Conservation (phyloP, 495 filamentous ascomycete genomes). For the Aspergillus cavernicola region DNA sequence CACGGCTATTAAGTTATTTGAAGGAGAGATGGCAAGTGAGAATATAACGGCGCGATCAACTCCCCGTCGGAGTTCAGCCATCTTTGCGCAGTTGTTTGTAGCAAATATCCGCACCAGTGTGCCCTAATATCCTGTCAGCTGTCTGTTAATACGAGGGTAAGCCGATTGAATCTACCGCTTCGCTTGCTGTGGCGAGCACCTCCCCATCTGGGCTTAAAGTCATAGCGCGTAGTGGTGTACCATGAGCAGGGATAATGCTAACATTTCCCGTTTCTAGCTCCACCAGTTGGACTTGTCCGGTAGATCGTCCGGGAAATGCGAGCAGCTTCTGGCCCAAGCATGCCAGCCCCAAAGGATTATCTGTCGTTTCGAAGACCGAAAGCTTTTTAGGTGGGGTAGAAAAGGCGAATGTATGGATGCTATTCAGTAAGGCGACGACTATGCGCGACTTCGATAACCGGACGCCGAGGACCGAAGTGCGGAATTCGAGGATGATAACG, state of each 20-base stretch:
- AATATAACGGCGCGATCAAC: conserved; percentile 85
- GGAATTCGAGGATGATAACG: conserved; percentile 69
- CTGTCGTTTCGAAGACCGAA: conserved; percentile 75
- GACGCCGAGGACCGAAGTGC: conserved; percentile 71
- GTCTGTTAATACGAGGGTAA: conserved; percentile 6
- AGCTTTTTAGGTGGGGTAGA: conserved; percentile 69
- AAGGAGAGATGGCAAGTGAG: conserved; percentile 81
- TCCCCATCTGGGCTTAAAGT: conserved; percentile 76
- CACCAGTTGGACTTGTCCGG: conserved; percentile 89
- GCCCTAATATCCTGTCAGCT: conserved; percentile 48
- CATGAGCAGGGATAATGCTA: conserved; percentile 91
- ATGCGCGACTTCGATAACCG: conserved; percentile 75
- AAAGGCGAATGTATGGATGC: conserved; percentile 80
- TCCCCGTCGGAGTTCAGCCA: conserved; percentile 82
- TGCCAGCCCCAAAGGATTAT: conserved; percentile 81
- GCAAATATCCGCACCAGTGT: conserved; percentile 84
- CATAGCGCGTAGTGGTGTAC: conserved; percentile 72
- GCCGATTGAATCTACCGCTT: conserved; percentile 56
- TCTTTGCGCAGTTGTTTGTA: conserved; percentile 68
- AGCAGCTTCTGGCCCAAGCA: conserved; percentile 68
- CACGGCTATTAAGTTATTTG: conserved; percentile 72
- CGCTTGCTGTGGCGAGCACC: conserved; percentile 84
- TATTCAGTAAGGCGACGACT: conserved; percentile 77
- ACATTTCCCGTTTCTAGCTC: conserved; percentile 78
- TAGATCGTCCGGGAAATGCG: conserved; percentile 77